These are phyloP conservation scores for Dendrobium catenatum DNA, from an alignment of 106 monocot genomes.

Conservation along the genomic window DNA sequence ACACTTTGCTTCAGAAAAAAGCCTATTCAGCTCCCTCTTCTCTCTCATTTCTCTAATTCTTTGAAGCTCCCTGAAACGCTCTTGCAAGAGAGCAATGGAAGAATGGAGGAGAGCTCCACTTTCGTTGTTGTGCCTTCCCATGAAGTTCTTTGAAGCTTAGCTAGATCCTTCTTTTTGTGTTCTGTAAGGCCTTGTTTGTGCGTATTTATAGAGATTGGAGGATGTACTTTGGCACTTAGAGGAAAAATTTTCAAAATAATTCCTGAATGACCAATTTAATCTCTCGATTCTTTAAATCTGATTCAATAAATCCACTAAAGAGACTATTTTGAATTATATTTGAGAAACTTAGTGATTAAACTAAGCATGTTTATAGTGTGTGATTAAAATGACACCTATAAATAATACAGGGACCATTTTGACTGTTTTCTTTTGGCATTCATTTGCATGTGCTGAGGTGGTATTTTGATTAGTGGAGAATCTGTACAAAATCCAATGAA, in stretches of 20 bases:
- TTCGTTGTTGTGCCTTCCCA: conserved; percentile 9
- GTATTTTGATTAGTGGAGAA: not conserved
- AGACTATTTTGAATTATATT: too few species aligned
- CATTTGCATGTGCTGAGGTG: not conserved
- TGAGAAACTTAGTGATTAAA: too few species aligned
- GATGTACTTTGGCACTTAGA: not conserved
- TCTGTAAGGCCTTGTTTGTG: not conserved
- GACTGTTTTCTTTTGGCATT: not conserved
- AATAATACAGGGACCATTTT: too few species aligned
- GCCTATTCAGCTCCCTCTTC: conserved; percentile 34
- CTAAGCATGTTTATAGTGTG: too few species aligned
- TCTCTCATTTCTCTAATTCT: conserved; percentile 62
- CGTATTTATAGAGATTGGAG: not conserved
- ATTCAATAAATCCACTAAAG: too few species aligned
- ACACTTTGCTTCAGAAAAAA: not conserved
- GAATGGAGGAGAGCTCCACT: conserved; percentile 16
- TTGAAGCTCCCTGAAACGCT: conserved; percentile 66
- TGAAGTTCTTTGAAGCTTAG: not conserved
- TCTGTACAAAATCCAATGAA: conserved; percentile 2
- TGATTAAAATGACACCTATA: too few species aligned
- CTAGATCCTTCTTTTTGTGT: not conserved
- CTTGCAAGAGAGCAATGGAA: conserved; percentile 63
- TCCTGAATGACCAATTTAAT: too few species aligned
- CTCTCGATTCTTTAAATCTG: too few species aligned
- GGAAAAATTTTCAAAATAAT: too few species aligned